Percentiles rank a stretch among this genome's conserved stretches.
These are phyloP conservation scores for Boletus huronensis DNA, from an alignment of 768 basidiomycete genomes.

Conservation along the genomic window DNA sequence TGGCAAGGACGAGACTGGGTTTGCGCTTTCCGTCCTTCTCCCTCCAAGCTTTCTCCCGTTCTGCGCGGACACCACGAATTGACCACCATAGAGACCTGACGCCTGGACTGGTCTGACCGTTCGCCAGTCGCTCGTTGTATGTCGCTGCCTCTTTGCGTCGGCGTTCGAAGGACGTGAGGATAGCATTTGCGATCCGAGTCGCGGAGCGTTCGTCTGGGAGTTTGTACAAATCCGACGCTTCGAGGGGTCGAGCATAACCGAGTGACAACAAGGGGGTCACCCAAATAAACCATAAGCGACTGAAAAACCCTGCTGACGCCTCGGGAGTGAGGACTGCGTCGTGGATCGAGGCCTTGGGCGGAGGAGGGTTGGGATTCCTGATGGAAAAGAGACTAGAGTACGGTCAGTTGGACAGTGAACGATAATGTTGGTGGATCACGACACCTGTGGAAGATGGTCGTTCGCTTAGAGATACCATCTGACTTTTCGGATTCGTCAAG, in stretches of 20 bases:
- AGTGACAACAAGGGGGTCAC: constrained; percentile 65
- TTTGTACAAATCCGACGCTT: constrained; percentile 78
- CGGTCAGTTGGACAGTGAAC: not conserved
- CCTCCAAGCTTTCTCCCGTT: constrained; percentile 62
- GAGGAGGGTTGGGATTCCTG: constrained; percentile 29
- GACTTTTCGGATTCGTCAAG: not conserved
- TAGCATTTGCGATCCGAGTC: constrained; percentile 54
- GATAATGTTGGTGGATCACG: not conserved
- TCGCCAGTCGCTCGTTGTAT: constrained; percentile 69
- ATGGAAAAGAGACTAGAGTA: constrained; percentile 9
- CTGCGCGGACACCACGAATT: constrained; percentile 43
- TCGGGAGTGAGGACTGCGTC: constrained; percentile 66
- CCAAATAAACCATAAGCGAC: constrained; percentile 69
- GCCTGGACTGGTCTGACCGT: constrained; percentile 59
- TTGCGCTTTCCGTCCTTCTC: constrained; percentile 57
- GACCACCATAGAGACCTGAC: constrained; percentile 57
- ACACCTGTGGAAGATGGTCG: constrained; percentile 2
- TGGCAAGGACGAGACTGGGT: constrained; percentile 62
- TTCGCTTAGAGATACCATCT: not conserved
- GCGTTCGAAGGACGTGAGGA: constrained; percentile 61
- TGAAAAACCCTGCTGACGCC: constrained; percentile 55
- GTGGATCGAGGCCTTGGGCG: constrained; percentile 51
- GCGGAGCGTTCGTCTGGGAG: constrained; percentile 63
- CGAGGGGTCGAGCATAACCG: constrained; percentile 78
- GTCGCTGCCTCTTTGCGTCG: constrained; percentile 53